Percentiles rank a stretch among this genome's conserved stretches.
These are phyloP conservation scores for Talaromyces sp. DNA, from an alignment of 2,329 filamentous ascomycete genomes.

Conservation along the genomic window DNA sequence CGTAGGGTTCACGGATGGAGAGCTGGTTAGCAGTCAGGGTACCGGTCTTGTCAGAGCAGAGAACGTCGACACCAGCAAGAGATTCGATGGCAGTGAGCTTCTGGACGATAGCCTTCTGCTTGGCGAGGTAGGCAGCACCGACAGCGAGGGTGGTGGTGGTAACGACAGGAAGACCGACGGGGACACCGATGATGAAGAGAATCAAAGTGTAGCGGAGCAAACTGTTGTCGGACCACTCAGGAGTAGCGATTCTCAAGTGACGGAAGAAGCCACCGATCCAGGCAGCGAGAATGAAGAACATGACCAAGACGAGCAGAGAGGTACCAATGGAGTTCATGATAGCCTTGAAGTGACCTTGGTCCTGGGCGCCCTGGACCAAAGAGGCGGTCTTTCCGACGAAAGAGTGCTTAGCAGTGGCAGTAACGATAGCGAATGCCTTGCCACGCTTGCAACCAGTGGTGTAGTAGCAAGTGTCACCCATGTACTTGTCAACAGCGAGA, in stretches of 20 bases:
- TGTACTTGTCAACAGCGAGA: constrained; percentile 52
- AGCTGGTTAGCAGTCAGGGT: constrained; percentile 54
- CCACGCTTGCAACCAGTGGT: constrained; percentile 72
- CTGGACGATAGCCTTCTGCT: constrained; percentile 69
- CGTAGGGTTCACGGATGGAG: constrained; percentile 65
- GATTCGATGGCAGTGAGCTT: constrained; percentile 70
- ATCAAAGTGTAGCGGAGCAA: constrained; percentile 60
- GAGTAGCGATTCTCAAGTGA: constrained; percentile 47
- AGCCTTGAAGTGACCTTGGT: constrained; percentile 69
- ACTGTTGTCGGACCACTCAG: constrained; percentile 49
- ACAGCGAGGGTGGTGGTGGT: constrained; percentile 68
- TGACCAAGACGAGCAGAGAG: constrained; percentile 62
- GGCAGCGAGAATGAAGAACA: constrained; percentile 63
- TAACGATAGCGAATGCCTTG: constrained; percentile 61
- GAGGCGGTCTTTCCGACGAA: constrained; percentile 67
- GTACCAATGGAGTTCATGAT: constrained; percentile 73
- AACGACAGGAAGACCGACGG: constrained; percentile 67
- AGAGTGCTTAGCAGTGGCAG: constrained; percentile 59
- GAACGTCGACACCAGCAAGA: constrained; percentile 62
- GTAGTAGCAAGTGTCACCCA: constrained; percentile 67
- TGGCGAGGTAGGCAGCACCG: constrained; percentile 65
- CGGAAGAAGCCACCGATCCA: constrained; percentile 72
- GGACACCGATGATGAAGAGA: constrained; percentile 66
- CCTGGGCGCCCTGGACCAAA: constrained; percentile 64
- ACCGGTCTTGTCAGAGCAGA: constrained; percentile 73